Conservation (phyloP, 257 asterid species). For the Penstemon newberryi region DNA sequence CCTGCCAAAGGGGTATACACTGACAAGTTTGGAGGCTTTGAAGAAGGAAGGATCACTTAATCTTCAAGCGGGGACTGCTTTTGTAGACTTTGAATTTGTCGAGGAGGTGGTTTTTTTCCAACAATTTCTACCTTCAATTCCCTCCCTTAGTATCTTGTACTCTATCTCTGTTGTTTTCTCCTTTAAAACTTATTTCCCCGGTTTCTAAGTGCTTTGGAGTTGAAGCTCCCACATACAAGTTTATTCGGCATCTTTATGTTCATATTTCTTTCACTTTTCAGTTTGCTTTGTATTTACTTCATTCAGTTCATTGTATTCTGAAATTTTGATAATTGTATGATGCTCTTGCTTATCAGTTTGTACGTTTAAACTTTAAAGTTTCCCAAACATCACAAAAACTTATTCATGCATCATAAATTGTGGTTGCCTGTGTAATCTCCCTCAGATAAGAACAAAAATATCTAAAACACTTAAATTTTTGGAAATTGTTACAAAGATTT, state of each 20-base stretch:
- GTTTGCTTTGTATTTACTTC: neutral
- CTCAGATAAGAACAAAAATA: neutral
- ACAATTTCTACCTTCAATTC: slow-evolving; percentile 12
- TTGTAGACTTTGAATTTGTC: slow-evolving; percentile 85
- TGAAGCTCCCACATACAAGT: neutral
- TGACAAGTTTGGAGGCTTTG: slow-evolving; percentile 89
- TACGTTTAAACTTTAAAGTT: neutral
- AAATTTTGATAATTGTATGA: neutral
- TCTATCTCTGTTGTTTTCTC: slow-evolving; percentile 4
- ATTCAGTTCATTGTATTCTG: too few relatives aligned
- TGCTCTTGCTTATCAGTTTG: neutral
- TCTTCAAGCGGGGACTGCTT: slow-evolving; percentile 96
- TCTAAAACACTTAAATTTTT: neutral
- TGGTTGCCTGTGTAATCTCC: slow-evolving; percentile 2
- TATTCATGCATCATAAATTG: slow-evolving; percentile 8
- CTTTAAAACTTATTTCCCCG: slow-evolving; percentile 7
- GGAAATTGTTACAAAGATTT: neutral
- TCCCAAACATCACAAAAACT: neutral
- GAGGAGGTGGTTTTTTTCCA: slow-evolving; percentile 74
- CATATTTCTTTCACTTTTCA: neutral
- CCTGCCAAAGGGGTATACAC: slow-evolving; percentile 78
- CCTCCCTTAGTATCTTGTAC: slow-evolving; percentile 1
- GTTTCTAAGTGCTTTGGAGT: slow-evolving; percentile 3
- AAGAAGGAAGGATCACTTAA: slow-evolving; percentile 89
- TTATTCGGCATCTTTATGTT: neutral